Evolutionary conservation across 371 early-diverging fungal species (phyloP).

Genomic region (Dichotomocladium elegans): DNA sequence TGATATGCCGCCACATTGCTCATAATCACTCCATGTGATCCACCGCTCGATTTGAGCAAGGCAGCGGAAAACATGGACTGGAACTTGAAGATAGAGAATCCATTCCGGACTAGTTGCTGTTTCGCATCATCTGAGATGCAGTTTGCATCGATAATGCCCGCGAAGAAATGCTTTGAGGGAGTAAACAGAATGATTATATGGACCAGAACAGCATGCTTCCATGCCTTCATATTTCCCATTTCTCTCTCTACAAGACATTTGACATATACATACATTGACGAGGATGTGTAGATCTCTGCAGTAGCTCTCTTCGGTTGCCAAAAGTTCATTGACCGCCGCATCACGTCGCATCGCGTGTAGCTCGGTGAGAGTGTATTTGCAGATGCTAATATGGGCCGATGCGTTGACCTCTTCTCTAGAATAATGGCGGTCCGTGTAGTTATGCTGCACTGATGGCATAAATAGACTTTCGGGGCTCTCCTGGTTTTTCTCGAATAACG

Average conservation of each 20-base stretch:
- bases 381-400: too few relatives aligned
- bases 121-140: constrained; percentile 15
- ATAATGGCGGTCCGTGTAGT: too few relatives aligned
- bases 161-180: constrained; percentile 25
- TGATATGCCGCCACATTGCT: too few relatives aligned
- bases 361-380: constrained; percentile 2
- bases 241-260: too few relatives aligned
- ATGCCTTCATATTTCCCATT: not conserved
- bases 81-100: constrained; percentile 17
- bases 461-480: not conserved
- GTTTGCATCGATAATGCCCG: constrained; percentile 16
- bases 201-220: too few relatives aligned
- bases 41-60: not conserved
- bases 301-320: constrained; percentile 38
- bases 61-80: constrained; percentile 20
- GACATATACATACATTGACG: constrained; percentile 33
- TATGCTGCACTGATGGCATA: too few relatives aligned
- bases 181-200: too few relatives aligned
- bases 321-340: constrained; percentile 25
- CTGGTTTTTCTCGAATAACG: too few relatives aligned
- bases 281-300: constrained; percentile 28
- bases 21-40: not conserved
- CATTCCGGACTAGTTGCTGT: constrained; percentile 27
- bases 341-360: not conserved
- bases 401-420: too few relatives aligned